Conservation (phyloP, 1,139 yeast genomes). For the Taphrina betulina region DNA sequence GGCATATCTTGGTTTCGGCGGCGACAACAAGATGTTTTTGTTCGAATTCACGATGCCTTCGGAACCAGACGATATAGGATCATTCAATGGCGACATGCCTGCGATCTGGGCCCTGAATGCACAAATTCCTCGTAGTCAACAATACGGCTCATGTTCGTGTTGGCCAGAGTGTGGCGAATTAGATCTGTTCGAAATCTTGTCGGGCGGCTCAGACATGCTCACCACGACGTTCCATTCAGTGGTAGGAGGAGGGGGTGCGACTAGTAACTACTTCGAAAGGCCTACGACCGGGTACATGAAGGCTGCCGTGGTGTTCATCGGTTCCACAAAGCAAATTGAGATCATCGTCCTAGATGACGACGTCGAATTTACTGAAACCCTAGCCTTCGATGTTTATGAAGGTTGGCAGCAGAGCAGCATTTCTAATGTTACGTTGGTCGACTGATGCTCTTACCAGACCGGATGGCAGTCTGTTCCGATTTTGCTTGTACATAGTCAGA, state of each 20-base stretch:
- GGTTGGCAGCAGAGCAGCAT: conserved; percentile 2
- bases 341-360: conserved; percentile 48
- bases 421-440: conserved; percentile 1
- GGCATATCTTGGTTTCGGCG: conserved; percentile 82
- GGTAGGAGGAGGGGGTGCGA: conserved; percentile 80
- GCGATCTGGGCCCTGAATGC: conserved; percentile 96
- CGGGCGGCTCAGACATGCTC: conserved; percentile 68
- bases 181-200: conserved; percentile 81
- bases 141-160: conserved; percentile 76
- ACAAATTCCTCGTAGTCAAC: conserved; percentile 88
- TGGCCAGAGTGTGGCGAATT: conserved; percentile 97
- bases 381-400: conserved; percentile 10
- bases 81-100: conserved; percentile 78
- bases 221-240: conserved; percentile 83
- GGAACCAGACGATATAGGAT: conserved; percentile 50
- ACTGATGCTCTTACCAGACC: no score
- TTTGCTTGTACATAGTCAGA: no score
- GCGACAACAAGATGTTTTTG: conserved; percentile 72
- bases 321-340: conserved; percentile 53
- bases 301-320: conserved; percentile 84
- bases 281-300: conserved; percentile 75
- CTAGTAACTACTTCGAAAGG: conserved; percentile 80
- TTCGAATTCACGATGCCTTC: conserved; percentile 91
- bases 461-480: no score
- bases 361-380: conserved; percentile 2